Conservation (phyloP, 1,284 basidiomycete genomes). For the Ustilago sp. region DNA sequence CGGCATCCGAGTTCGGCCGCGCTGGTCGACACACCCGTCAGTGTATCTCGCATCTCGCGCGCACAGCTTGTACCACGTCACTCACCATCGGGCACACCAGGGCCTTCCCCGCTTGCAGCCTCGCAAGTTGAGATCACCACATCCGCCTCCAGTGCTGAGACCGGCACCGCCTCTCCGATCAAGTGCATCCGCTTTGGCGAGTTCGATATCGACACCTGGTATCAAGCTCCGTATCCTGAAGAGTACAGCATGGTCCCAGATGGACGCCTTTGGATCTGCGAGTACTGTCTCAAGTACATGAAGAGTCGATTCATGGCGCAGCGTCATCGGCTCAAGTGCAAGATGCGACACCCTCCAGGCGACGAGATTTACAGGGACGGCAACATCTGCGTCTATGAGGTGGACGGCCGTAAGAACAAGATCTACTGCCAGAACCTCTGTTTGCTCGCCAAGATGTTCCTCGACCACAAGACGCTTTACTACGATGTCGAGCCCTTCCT, state of each 20-base stretch:
- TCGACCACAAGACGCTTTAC: slow-evolving; percentile 99
- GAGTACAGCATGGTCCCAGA: slow-evolving; percentile 95
- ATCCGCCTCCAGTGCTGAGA: slow-evolving; percentile 53
- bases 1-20: slow-evolving; percentile 13
- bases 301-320: slow-evolving; percentile 89
- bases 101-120: slow-evolving; percentile 11
- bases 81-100: slow-evolving; percentile 30
- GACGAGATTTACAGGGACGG: slow-evolving; percentile 98
- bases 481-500: slow-evolving; percentile 99
- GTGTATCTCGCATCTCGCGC: slow-evolving; percentile 32
- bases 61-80: slow-evolving; percentile 31
- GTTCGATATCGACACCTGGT: slow-evolving; percentile 98
- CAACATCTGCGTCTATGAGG: slow-evolving; percentile 91
- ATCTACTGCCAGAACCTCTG: slow-evolving; percentile 99
- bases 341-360: slow-evolving; percentile 91
- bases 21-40: slow-evolving; percentile 23
- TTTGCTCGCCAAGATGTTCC: slow-evolving; percentile 97
- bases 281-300: slow-evolving; percentile 98
- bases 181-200: slow-evolving; percentile 85
- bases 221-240: slow-evolving; percentile 97
- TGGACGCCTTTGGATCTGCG: slow-evolving; percentile 94
- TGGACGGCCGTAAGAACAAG: slow-evolving; percentile 97
- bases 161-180: slow-evolving; percentile 64
- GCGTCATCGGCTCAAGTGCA: slow-evolving; percentile 91
- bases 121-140: slow-evolving; percentile 44